Evolutionary conservation across 2,329 filamentous ascomycete genomes (phyloP), one percentile per base, ranked within the genome.

Genomic region (Penicillium corylophilum): DNA sequence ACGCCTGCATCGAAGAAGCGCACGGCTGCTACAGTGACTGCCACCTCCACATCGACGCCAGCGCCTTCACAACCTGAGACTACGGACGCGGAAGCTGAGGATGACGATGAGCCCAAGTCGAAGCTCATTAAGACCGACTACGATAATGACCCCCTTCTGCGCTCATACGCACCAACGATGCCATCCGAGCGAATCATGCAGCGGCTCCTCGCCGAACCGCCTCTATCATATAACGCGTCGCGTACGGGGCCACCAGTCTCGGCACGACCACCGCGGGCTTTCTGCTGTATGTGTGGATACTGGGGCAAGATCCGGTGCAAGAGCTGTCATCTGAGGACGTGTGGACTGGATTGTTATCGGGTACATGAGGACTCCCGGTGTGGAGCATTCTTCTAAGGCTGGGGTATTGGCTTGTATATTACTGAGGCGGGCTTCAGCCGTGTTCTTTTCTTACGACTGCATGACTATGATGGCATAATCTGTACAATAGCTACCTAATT

Each of bases 281-380:
- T 79, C 54, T 79, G 77, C 57, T 70, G 70, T 44, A 73, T 79
- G 54, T 79, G 77, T 57, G 77, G 77, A 10, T 79, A 79, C 48
- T 79, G 77, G 77, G 77, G 77, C 0, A 74, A 75, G 58, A 71
- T 78, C 26, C 70, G 72, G 57, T 79, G 77, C 60, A 71, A 71
- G 62, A 77, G 69, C 48, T 79, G 77, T 57, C 74, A 73, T 48
- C 67, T 73, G 46, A 62, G 76, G 55, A 75, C 73, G 9, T 79
- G 77, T 64, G 74, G 77, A 33, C 54, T 78, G 50, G 75, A 74
- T 44, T 79, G 77, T 60, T 78, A 77, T 57, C 71, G 67, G 47
- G 63, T 71, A 3, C 77, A 79, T 67, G 74, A 77, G 57, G 77
- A 77, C 53, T 76, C 73, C 38, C 68, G 73, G 46, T 77, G 74